phyloP scores from a whole-genome alignment of 345 rosid species.

The Noccaea bulbosa region DNA sequence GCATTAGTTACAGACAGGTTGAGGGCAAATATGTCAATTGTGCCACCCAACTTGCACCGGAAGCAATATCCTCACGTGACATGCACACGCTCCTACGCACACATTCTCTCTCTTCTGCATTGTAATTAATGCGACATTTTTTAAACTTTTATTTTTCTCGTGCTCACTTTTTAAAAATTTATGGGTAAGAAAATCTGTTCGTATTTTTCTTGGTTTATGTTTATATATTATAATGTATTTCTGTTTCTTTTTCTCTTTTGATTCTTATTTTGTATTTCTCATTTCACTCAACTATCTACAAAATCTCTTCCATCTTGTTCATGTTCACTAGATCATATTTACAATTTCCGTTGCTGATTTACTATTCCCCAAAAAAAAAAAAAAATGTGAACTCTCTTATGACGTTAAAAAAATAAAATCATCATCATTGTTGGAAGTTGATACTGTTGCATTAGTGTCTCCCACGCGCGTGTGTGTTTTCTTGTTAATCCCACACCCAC shows the following conservation, averaged over 20 bases:
- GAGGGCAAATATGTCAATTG: constrained; percentile 32
- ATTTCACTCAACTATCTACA: neutral
- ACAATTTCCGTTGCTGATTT: neutral
- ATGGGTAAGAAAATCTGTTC: neutral
- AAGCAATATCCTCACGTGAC: constrained; percentile 32
- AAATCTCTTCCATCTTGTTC: neutral
- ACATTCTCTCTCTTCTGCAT: neutral
- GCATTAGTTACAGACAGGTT: constrained; percentile 15
- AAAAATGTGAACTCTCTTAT: neutral
- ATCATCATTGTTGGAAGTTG: constrained; percentile 19
- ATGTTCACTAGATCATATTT: constrained; percentile 3
- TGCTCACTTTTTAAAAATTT: neutral
- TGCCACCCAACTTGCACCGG: constrained; percentile 10
- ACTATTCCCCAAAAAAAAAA: too few species aligned
- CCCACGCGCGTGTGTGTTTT: constrained; percentile 40
- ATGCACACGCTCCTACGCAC: constrained; percentile 14
- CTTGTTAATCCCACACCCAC: constrained; percentile 12
- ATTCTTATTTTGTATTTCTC: neutral
- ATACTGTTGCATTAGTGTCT: constrained; percentile 29
- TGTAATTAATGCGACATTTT: constrained; percentile 26
- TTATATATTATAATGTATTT: neutral
- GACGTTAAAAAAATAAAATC: constrained; percentile 9
- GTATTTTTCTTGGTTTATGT: neutral
- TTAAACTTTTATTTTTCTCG: neutral
- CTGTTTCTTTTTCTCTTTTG: neutral